A percentile compares a stretch with the other conserved stretches of the same genome.
phyloP scores from a whole-genome alignment of 2,329 filamentous ascomycete genomes.

The Eutypella sp. region DNA sequence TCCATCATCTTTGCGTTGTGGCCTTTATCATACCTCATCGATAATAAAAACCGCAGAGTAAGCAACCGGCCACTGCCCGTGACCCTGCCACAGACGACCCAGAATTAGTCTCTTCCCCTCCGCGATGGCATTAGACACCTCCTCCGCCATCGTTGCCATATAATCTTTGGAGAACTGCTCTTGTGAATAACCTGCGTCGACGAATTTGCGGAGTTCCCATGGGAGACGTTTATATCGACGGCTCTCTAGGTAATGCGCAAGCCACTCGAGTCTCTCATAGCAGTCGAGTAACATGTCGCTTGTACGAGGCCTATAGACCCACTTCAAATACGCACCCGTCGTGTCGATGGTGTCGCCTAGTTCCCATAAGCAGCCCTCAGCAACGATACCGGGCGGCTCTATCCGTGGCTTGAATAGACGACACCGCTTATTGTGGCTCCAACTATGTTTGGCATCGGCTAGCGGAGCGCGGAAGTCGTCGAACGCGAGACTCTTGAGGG shows the following conservation, averaged over 20 bases:
- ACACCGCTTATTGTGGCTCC: not conserved
- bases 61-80: not conserved
- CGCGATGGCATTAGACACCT: slow-evolving; percentile 1
- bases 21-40: too few species aligned
- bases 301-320: not conserved
- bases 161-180: slow-evolving; percentile 1
- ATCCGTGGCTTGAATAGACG: not conserved
- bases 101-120: slow-evolving; percentile 3
- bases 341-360: not conserved
- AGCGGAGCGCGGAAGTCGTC: slow-evolving; percentile 9
- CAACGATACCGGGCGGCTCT: not conserved
- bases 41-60: not conserved
- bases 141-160: slow-evolving; percentile 5
- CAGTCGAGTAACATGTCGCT: not conserved
- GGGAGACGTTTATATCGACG: too few species aligned
- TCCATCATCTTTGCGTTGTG: too few species aligned
- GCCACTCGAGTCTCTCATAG: not conserved
- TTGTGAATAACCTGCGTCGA: too few species aligned
- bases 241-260: too few species aligned
- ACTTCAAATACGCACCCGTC: not conserved
- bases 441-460: slow-evolving; percentile 32
- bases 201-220: too few species aligned
- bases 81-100: not conserved
- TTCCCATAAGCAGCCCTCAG: not conserved
- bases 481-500: slow-evolving; percentile 1